Conservation (phyloP, 257 asterid species). For the Ophiorrhiza pumila region DNA sequence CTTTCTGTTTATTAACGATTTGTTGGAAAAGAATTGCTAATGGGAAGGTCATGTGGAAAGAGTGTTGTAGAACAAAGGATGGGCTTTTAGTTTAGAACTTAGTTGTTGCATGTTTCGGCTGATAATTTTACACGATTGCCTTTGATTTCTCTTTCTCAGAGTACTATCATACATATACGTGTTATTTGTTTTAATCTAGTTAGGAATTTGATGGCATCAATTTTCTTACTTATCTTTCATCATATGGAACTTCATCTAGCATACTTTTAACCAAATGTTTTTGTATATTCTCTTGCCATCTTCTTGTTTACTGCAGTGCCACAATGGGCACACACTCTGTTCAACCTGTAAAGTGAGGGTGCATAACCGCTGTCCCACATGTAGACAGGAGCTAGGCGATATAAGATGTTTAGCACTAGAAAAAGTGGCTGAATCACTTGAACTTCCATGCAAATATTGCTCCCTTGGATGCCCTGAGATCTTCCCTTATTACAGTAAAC, state of each 20-base stretch:
- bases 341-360: constrained; percentile 87
- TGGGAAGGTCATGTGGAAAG: background rate
- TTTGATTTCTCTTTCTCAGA: background rate
- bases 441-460: constrained; percentile 77
- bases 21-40: background rate
- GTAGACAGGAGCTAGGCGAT: constrained; percentile 89
- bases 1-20: background rate
- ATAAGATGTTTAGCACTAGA: constrained; percentile 91
- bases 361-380: constrained; percentile 81
- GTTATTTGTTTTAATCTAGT: background rate
- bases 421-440: constrained; percentile 91
- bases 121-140: background rate
- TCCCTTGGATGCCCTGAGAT: constrained; percentile 85
- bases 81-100: background rate
- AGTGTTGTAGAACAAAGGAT: background rate
- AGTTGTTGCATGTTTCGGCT: background rate
- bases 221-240: background rate
- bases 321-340: constrained; percentile 83
- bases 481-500: constrained; percentile 81
- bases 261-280: background rate
- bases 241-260: background rate
- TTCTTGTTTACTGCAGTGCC: constrained; percentile 52
- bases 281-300: background rate
- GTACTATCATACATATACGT: background rate
- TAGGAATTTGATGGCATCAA: background rate